Conservation (phyloP, 805 yeast species). For the Ogataea nitratoaversa region DNA sequence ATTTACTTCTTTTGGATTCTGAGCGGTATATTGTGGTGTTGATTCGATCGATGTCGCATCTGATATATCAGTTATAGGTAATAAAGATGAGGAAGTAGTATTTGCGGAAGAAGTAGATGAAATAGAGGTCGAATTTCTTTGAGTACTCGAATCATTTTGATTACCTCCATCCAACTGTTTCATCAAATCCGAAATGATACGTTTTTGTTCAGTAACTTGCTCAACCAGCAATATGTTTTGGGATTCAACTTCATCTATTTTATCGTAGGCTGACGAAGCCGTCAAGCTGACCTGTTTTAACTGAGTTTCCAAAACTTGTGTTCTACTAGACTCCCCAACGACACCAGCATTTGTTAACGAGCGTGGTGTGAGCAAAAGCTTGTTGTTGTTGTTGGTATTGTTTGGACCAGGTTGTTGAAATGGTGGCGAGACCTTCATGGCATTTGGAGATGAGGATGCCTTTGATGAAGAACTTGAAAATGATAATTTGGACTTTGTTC, state of each 20-base stretch:
- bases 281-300: slow-evolving; percentile 22
- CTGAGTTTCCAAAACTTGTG: slow-evolving; percentile 19
- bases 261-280: slow-evolving; percentile 26
- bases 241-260: slow-evolving; percentile 21
- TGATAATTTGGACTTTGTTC: slow-evolving; percentile 2
- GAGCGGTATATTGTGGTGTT: neutral
- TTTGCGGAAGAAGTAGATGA: neutral
- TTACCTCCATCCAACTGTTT: slow-evolving; percentile 21
- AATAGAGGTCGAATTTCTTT: too few species aligned
- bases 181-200: slow-evolving; percentile 19
- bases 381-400: too few species aligned
- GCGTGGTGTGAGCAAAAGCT: slow-evolving; percentile 14
- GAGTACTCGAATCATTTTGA: too few species aligned
- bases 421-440: neutral
- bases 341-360: slow-evolving; percentile 16
- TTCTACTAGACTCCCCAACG: slow-evolving; percentile 21
- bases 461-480: neutral
- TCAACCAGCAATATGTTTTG: slow-evolving; percentile 22
- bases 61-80: neutral
- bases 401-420: too few species aligned
- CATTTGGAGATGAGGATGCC: too few species aligned
- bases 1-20: neutral
- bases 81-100: neutral
- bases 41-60: neutral
- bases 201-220: slow-evolving; percentile 26